Evolutionary conservation across 805 yeast species (phyloP).

Genomic region (Zygoascus biomembranicola): DNA sequence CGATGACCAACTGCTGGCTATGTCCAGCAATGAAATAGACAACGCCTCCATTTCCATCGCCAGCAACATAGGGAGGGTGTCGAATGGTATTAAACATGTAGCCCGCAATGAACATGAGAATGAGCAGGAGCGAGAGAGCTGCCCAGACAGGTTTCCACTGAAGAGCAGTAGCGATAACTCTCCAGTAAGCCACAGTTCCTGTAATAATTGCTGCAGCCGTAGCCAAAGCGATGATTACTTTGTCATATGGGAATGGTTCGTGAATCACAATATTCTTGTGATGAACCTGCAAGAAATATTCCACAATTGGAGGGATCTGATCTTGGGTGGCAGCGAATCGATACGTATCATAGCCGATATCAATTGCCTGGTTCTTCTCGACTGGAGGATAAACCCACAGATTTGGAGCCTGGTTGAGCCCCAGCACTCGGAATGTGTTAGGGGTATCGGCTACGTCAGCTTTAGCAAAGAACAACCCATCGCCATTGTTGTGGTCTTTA

Average conservation of each 20-base stretch:
- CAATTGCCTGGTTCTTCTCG: slow-evolving; percentile 23
- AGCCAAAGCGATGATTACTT: slow-evolving; percentile 10
- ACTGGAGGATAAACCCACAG: slow-evolving; percentile 54
- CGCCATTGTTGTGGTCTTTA: slow-evolving; percentile 44
- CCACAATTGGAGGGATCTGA: slow-evolving; percentile 16
- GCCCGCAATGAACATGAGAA: slow-evolving; percentile 73
- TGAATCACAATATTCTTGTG: slow-evolving; percentile 23
- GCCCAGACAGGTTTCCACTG: slow-evolving; percentile 65
- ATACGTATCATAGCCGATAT: slow-evolving; percentile 16
- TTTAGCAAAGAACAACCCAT: slow-evolving; percentile 57
- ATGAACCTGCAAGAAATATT: slow-evolving; percentile 11
- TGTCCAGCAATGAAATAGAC: slow-evolving; percentile 58
- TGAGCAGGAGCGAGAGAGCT: slow-evolving; percentile 48
- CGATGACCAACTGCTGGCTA: slow-evolving; percentile 73
- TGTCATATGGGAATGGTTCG: slow-evolving; percentile 27
- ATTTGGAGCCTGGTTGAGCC: slow-evolving; percentile 71
- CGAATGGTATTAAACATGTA: slow-evolving; percentile 91
- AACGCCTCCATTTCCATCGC: slow-evolving; percentile 33
- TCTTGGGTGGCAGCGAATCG: slow-evolving; percentile 24
- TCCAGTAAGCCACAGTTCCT: not conserved
- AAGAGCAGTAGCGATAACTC: slow-evolving; percentile 27
- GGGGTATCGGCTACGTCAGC: slow-evolving; percentile 62
- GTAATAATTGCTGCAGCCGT: slow-evolving; percentile 7
- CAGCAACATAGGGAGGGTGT: slow-evolving; percentile 47
- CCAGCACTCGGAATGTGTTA: slow-evolving; percentile 42